These are phyloP conservation scores for Penicillium sp. DNA, from an alignment of 2,329 filamentous ascomycete genomes.

Conservation along the genomic window DNA sequence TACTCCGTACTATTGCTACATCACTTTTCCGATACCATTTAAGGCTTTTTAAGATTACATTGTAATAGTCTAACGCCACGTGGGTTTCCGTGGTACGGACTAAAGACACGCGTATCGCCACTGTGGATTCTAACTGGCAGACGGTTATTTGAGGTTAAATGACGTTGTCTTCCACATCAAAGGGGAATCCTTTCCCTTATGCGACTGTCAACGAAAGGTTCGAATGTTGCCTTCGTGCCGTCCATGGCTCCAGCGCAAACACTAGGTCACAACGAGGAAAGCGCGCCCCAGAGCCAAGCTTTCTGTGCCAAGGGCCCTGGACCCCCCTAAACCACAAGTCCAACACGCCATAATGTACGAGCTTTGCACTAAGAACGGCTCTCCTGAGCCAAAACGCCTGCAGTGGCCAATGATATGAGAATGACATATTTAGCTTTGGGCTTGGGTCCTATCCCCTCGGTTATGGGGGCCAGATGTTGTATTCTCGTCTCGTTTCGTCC, in stretches of 20 bases:
- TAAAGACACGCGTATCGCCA: not conserved
- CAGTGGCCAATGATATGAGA: slow-evolving; percentile 7
- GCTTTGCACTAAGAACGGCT: not conserved
- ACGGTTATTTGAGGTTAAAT: not conserved
- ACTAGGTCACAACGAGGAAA: not conserved
- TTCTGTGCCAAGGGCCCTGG: not conserved
- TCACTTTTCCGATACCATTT: not conserved
- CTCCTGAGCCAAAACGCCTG: not conserved
- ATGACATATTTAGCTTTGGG: not conserved
- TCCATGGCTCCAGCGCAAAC: slow-evolving; percentile 4
- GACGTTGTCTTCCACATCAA: not conserved
- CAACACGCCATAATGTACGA: not conserved
- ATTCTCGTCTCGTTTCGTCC: too few species aligned
- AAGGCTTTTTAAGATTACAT: not conserved
- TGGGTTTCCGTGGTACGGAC: slow-evolving; percentile 1
- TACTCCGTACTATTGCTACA: not conserved
- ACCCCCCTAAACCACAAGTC: not conserved
- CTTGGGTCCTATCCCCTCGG: not conserved
- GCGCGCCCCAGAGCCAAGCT: slow-evolving; percentile 5
- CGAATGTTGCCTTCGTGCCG: not conserved
- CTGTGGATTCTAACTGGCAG: not conserved
- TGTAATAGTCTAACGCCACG: not conserved
- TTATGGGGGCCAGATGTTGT: too few species aligned
- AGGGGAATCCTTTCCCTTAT: not conserved
- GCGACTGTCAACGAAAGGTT: not conserved